phyloP scores from a whole-genome alignment of 768 basidiomycete species.

The Hysterangium stoloniferum region DNA sequence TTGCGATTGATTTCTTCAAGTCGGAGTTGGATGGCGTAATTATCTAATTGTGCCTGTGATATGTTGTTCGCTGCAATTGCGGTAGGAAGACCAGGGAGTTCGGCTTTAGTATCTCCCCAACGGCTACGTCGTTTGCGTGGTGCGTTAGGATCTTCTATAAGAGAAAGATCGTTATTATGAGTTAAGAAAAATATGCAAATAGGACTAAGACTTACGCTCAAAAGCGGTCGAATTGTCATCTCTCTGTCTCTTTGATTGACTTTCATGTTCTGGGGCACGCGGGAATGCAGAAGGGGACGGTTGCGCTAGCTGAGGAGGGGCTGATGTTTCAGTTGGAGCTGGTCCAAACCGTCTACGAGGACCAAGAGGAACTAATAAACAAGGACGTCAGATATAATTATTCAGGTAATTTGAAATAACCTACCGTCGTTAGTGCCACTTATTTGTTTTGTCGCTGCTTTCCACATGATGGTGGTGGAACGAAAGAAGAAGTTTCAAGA shows the following conservation, averaged over 20 bases:
- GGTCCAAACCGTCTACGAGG: constrained; percentile 87
- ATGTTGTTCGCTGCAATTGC: constrained; percentile 91
- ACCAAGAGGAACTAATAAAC: constrained; percentile 66
- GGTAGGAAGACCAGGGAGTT: constrained; percentile 88
- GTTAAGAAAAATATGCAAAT: background rate
- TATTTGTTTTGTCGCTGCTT: constrained; percentile 80
- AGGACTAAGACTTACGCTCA: constrained; percentile 56
- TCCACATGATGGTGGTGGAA: constrained; percentile 53
- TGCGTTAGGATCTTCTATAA: constrained; percentile 71
- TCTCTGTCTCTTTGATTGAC: constrained; percentile 51
- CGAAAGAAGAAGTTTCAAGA: background rate
- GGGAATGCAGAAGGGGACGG: constrained; percentile 83
- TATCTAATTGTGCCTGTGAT: constrained; percentile 92
- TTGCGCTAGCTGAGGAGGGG: constrained; percentile 78
- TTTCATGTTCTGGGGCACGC: constrained; percentile 47
- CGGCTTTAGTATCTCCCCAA: constrained; percentile 91
- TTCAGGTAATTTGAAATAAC: too few species aligned
- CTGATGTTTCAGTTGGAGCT: constrained; percentile 70
- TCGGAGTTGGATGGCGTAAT: constrained; percentile 92
- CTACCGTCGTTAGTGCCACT: constrained; percentile 89
- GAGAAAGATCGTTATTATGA: constrained; percentile 12
- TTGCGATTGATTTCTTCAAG: constrained; percentile 98
- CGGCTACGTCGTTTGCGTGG: constrained; percentile 94
- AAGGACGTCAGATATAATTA: constrained; percentile 14
- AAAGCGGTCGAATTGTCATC: constrained; percentile 58